A percentile compares a stretch with the other conserved stretches of the same genome.
phyloP scores from a whole-genome alignment of 768 basidiomycete genomes.

The Daedaleopsis nitida region DNA sequence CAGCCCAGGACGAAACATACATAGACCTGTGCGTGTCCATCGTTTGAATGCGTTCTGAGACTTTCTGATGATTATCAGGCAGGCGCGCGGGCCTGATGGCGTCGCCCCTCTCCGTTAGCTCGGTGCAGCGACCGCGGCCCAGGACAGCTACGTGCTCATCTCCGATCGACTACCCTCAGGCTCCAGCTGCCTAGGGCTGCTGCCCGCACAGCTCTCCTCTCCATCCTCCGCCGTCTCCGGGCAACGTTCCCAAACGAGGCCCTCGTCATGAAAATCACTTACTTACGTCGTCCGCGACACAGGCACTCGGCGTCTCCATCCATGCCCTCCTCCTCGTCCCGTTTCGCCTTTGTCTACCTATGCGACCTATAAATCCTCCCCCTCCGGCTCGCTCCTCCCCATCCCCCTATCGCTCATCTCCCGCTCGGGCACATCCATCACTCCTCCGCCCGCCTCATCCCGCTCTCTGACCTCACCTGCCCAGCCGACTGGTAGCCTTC shows the following conservation, averaged over 20 bases:
- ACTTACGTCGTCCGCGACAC: slow-evolving; percentile 12
- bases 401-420: slow-evolving; percentile 15
- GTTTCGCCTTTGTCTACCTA: neutral
- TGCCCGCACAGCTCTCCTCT: slow-evolving; percentile 7
- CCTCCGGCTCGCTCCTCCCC: slow-evolving; percentile 6
- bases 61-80: neutral
- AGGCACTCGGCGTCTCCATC: slow-evolving; percentile 2
- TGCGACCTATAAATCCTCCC: slow-evolving; percentile 24
- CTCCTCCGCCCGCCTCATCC: neutral
- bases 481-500: neutral
- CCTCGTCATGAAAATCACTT: slow-evolving; percentile 10
- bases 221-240: neutral
- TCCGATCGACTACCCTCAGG: slow-evolving; percentile 11
- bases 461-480: neutral
- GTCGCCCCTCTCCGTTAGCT: neutral
- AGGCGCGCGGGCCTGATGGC: neutral
- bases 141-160: neutral
- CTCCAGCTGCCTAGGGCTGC: too few species aligned
- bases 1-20: neutral
- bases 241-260: neutral
- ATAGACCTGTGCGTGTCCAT: neutral
- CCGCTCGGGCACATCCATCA: neutral
- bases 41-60: neutral
- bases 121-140: neutral
- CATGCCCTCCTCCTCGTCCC: slow-evolving; percentile 5